A percentile compares a stretch with the other conserved stretches of the same genome.
These are phyloP conservation scores for Lipomyces yamadae DNA, from an alignment of 805 yeast genomes.

Conservation along the genomic window DNA sequence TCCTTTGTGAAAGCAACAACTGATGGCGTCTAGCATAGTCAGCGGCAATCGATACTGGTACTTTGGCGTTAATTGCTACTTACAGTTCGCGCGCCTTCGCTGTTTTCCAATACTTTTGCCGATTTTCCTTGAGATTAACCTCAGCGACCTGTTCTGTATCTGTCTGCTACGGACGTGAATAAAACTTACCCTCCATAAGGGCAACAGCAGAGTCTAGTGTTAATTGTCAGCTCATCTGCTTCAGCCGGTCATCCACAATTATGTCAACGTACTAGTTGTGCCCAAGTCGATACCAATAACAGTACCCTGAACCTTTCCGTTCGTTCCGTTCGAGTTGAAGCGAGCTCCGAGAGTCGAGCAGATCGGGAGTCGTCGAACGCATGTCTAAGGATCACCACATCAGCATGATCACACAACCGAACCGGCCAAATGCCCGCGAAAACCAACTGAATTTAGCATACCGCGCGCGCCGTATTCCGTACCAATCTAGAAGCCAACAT, in stretches of 20 bases:
- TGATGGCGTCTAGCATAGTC: constrained; percentile 66
- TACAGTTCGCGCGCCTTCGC: constrained; percentile 71
- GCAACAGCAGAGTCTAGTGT: constrained; percentile 75
- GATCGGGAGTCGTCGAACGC: constrained; percentile 13
- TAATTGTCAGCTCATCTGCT: neutral
- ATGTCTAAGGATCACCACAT: constrained; percentile 7
- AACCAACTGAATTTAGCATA: constrained; percentile 24
- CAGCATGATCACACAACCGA: neutral
- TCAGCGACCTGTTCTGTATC: neutral
- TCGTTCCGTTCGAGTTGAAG: constrained; percentile 50
- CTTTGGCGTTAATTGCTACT: neutral
- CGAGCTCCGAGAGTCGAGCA: constrained; percentile 43
- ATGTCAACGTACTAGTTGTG: constrained; percentile 58
- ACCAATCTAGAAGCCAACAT: constrained; percentile 52
- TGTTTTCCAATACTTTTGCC: constrained; percentile 79
- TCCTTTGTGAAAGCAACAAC: constrained; percentile 92
- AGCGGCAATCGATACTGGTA: neutral
- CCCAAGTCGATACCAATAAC: constrained; percentile 88
- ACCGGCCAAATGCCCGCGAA: neutral
- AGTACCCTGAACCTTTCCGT: constrained; percentile 57
- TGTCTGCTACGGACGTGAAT: neutral
- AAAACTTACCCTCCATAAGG: constrained; percentile 57
- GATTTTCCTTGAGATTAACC: constrained; percentile 54
- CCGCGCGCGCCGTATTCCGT: constrained; percentile 45
- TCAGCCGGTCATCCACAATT: neutral